Evolutionary conservation across 2,329 filamentous ascomycete species (phyloP), one percentile per base, ranked within the genome.

Genomic region (Sclerotiophoma versabilis): DNA sequence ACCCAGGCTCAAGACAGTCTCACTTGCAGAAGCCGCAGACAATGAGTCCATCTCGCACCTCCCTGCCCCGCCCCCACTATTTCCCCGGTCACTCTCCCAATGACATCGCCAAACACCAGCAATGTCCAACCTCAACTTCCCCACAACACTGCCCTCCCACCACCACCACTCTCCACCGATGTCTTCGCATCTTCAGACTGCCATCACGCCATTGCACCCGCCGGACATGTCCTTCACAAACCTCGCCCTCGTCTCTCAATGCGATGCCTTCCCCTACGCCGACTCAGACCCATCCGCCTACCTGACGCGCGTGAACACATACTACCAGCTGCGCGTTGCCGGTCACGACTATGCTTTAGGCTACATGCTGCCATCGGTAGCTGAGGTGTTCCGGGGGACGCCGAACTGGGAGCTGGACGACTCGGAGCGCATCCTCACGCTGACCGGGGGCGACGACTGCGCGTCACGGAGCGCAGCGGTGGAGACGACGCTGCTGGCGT

Each of bases 241-340:
- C 59, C 75, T 86, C 43, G 81, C 85, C 45, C 75, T 86, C 22
- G 72, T 86, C 41, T 75, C 80, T 46, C 82, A 85, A 73, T 84
- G 82, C 75, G 83, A 86, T 71, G 93, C 90, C 68, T 96, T 96
- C 69, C 92, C 92, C 1, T 91, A 96, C 76, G 81, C 83, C 50
- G 81, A 88, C 50, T 81, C 80, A 49, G 79, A 87, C 60, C 82
- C 84, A 9, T 72, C 82, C 53, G 78, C 79, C 44, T 86, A 88
- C 73, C 76, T 81, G 37, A 74, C 78, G 36, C 76, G 84, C 57
- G 75, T 85, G 54, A 74, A 76, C 43, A 79, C 81, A 9, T 86
- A 85, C 74, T 83, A 86, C 66, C 81, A 79, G 22, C 82, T 96
- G 59, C 91, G 87, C 70, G 86, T 90, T 14, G 76, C 86, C 9